Evolutionary conservation across 352 stramenopile genomes (phyloP), one percentile per base, ranked within the genome.

Genomic region (Hyaloperonospora brassicae): DNA sequence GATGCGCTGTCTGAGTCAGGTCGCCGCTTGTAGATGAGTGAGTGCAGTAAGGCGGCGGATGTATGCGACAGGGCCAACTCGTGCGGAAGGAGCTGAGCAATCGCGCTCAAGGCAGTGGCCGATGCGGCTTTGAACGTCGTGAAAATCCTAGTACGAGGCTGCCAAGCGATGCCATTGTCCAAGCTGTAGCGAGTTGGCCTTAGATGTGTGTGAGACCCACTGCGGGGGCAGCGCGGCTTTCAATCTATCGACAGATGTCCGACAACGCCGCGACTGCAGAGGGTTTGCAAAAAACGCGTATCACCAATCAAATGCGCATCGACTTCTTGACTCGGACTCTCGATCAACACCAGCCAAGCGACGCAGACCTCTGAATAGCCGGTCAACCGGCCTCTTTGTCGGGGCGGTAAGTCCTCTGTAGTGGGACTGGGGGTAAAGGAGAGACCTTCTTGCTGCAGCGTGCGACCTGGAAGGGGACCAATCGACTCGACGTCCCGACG

Each of bases 221-320:
- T 78, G 67, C 44, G 21, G 44, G 51, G 1, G 52, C 50, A 6
- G 41, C 76, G 13, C 64, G 68, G 45, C 75, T 67, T 49, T 39
- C 66, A 46, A 66, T 73, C 56, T 77, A 77, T 47, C 66, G 67
- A 5, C 58, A 82, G 39, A 66, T 77, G 53, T 82, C 79, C 17
- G 52, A 65, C 24, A 47, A 65, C 13, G 63, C 79, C 17, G 36
- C 41, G 23, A 59, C 47, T 22, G n/a, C 50, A 10, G 63, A 61
- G 48, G 47, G 73, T 4, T 23, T 34, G 1, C 24, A 64, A 22
- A 47, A 39, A 23, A 73, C 59, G 53, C 8, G 46, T 17, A 17
- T 17, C 17, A 17, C 17, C 17, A 17, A 17, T 17, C 17, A 17
- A 17, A 17, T 17, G 17, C 17, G 17, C 17, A 17, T 17, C 17